phyloP scores from a whole-genome alignment of 225 moss, liverwort and hornwort genomes.

The Pseudoscleropodium purum region DNA sequence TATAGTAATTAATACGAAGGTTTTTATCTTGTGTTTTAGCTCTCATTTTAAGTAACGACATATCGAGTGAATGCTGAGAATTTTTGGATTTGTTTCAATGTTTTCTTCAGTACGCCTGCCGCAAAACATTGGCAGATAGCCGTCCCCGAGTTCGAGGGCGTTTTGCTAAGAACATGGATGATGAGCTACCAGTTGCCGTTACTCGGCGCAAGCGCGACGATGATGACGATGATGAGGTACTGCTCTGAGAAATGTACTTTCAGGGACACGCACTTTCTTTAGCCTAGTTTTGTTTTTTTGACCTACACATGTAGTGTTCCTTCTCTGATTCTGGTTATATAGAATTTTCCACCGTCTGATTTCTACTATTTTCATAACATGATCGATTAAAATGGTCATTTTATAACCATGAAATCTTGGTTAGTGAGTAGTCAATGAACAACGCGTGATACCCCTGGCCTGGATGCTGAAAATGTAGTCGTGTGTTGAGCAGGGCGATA shows the following conservation, averaged over 20 bases:
- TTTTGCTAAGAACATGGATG: constrained; percentile 94
- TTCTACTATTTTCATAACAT: neutral
- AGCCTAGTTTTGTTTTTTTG: neutral
- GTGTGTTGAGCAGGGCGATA: constrained; percentile 46
- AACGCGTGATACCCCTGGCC: neutral
- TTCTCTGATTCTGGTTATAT: neutral
- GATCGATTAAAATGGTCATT: neutral
- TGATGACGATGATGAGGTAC: constrained; percentile 91
- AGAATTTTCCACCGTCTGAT: neutral
- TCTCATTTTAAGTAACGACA: neutral
- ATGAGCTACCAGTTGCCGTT: constrained; percentile 46
- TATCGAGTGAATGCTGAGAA: neutral
- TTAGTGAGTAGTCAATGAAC: neutral
- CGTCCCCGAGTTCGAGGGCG: constrained; percentile 91
- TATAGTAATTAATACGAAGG: neutral
- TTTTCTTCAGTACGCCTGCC: constrained; percentile 78
- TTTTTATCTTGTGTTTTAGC: neutral
- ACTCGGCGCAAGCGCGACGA: constrained; percentile 60
- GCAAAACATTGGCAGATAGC: constrained; percentile 95
- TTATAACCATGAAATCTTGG: neutral
- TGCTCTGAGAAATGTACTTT: neutral
- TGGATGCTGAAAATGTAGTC: neutral
- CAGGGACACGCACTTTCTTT: neutral
- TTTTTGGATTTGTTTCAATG: neutral
- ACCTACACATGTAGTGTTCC: neutral